A percentile compares a stretch with the other conserved stretches of the same genome.
These are phyloP conservation scores for Taxillus chinensis DNA, from an alignment of 164 flowering plant genomes.

Conservation along the genomic window DNA sequence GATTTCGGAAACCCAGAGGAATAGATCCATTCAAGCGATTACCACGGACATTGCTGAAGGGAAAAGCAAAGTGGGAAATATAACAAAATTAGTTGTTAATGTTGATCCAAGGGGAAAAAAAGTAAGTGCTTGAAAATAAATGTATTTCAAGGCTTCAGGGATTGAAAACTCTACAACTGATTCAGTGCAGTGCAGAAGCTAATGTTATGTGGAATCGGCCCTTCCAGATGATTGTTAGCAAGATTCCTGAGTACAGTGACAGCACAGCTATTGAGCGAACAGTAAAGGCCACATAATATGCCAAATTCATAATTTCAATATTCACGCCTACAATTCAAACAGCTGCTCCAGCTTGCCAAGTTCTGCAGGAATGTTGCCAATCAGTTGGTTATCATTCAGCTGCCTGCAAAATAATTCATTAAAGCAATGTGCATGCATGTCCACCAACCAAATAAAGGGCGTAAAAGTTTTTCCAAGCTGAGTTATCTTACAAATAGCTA, in stretches of 20 bases:
- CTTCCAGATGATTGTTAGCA: constrained; percentile 71
- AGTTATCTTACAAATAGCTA: constrained; percentile 67
- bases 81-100: not conserved
- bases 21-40: constrained; percentile 72
- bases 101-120: too few relatives aligned
- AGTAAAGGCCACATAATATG: not conserved
- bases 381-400: constrained; percentile 58
- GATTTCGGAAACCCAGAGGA: constrained; percentile 50
- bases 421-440: not conserved
- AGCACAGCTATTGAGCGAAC: not conserved
- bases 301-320: not conserved
- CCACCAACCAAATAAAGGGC: not conserved
- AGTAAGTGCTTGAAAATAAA: not conserved
- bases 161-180: constrained; percentile 49
- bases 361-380: constrained; percentile 72
- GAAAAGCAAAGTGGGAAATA: not conserved
- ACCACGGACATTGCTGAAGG: constrained; percentile 72
- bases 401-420: constrained; percentile 39
- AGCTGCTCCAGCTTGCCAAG: constrained; percentile 80
- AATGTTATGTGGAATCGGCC: constrained; percentile 48
- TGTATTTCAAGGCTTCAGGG: not conserved
- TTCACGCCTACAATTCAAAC: constrained; percentile 65
- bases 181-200: constrained; percentile 67
- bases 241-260: constrained; percentile 44
- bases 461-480: not conserved